These are phyloP conservation scores for Hypomyces perniciosus DNA, from an alignment of 2,329 filamentous ascomycete genomes.

Conservation along the genomic window DNA sequence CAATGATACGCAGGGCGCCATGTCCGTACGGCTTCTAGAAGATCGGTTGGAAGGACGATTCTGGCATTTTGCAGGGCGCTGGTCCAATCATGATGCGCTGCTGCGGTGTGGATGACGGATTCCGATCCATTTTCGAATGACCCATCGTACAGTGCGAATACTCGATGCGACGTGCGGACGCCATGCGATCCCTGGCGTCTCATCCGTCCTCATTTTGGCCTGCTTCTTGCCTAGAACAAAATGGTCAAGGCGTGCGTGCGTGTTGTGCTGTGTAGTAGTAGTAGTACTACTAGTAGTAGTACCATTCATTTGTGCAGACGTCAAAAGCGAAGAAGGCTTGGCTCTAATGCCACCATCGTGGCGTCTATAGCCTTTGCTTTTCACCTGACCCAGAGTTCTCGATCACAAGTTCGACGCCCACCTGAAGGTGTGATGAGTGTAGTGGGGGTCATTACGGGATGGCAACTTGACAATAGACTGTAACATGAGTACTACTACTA, in stretches of 20 bases:
- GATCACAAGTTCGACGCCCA: neutral
- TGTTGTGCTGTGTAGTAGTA: too few relatives aligned
- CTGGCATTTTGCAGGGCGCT: neutral
- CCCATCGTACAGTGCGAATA: conserved; percentile 24
- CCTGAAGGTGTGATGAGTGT: too few relatives aligned
- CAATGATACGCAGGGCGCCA: too few relatives aligned
- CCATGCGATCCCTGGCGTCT: neutral
- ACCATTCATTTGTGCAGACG: neutral
- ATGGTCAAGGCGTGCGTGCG: too few relatives aligned
- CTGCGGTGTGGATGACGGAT: conserved; percentile 14
- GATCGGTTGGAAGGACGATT: neutral
- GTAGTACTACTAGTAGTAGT: too few relatives aligned
- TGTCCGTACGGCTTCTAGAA: too few relatives aligned
- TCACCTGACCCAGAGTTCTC: neutral
- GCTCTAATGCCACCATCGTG: neutral
- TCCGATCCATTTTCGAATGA: conserved; percentile 31
- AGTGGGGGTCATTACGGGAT: too few relatives aligned
- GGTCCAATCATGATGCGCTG: neutral
- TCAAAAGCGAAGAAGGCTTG: neutral
- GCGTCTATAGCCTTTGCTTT: neutral
- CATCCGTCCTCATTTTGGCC: neutral
- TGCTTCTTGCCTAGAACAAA: too few relatives aligned
- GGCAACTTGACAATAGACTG: too few relatives aligned
- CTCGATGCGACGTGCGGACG: neutral
- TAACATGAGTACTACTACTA: too few relatives aligned